Conservation (phyloP, 2,329 filamentous ascomycete species). For the Sporothrix curviconia region DNA sequence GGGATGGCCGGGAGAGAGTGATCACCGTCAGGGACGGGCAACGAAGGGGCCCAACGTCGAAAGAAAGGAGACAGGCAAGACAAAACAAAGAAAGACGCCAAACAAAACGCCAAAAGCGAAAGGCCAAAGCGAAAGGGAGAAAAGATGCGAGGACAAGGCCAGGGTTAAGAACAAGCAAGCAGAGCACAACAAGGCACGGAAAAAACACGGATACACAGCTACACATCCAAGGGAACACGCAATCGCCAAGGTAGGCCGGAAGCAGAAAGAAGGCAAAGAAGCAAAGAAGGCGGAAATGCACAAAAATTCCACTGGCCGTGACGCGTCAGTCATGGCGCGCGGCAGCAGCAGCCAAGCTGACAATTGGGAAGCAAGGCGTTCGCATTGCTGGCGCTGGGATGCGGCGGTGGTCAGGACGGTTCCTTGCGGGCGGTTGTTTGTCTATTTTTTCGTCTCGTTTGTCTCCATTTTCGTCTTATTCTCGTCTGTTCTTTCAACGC, state of each 20-base stretch:
- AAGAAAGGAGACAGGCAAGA: neutral
- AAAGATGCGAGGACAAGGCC: neutral
- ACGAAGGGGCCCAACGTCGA: neutral
- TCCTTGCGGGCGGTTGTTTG: no score
- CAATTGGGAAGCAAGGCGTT: no score
- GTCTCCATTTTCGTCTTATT: no score
- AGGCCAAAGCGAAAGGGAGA: neutral
- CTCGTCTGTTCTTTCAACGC: no score
- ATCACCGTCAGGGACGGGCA: no score
- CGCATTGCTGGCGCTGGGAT: no score
- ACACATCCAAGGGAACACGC: neutral
- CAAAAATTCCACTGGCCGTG: conserved; percentile 4
- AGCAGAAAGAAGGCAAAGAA: neutral
- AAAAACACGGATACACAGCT: neutral
- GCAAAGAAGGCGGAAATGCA: neutral
- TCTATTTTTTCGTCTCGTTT: no score
- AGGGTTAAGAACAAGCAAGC: neutral
- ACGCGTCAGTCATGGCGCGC: conserved; percentile 2
- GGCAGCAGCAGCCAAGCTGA: neutral
- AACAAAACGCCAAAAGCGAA: neutral
- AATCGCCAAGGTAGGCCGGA: neutral
- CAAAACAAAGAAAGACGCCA: neutral
- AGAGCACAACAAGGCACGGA: neutral
- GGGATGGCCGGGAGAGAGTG: neutral
- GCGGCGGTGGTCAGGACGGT: no score